These are phyloP conservation scores for Lepiota brunneoincarnata DNA, from an alignment of 768 basidiomycete genomes.

Conservation along the genomic window DNA sequence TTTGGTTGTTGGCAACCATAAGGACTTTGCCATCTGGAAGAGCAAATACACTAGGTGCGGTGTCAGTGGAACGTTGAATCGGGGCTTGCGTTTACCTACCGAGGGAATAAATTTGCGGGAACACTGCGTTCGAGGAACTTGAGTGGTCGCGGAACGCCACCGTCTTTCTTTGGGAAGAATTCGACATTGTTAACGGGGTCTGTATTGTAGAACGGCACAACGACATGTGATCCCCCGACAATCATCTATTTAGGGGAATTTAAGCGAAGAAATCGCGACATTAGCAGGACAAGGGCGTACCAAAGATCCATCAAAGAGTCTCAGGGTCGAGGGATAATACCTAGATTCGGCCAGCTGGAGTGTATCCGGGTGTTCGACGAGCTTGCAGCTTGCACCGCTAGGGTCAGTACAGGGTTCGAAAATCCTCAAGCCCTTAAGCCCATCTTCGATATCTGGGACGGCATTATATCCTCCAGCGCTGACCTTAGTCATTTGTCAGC, in stretches of 20 bases:
- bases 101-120: slow-evolving; percentile 26
- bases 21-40: slow-evolving; percentile 42
- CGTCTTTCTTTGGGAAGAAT: slow-evolving; percentile 39
- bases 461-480: slow-evolving; percentile 30
- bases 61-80: not conserved
- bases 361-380: slow-evolving; percentile 32
- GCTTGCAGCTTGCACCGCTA: slow-evolving; percentile 26
- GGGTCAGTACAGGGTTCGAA: slow-evolving; percentile 24
- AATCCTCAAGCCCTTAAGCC: slow-evolving; percentile 36
- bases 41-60: slow-evolving; percentile 19
- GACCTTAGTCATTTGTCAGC: slow-evolving; percentile 16
- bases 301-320: slow-evolving; percentile 30
- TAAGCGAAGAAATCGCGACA: not conserved
- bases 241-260: slow-evolving; percentile 19
- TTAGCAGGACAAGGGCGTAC: slow-evolving; percentile 25
- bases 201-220: slow-evolving; percentile 60
- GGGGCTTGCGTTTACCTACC: slow-evolving; percentile 16
- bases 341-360: slow-evolving; percentile 33
- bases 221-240: slow-evolving; percentile 25
- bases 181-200: slow-evolving; percentile 46
- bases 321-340: slow-evolving; percentile 39
- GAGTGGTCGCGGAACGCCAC: slow-evolving; percentile 27
- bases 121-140: slow-evolving; percentile 27
- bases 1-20: slow-evolving; percentile 37
- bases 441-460: slow-evolving; percentile 29